Evolutionary conservation across 768 basidiomycete genomes (phyloP).

Genomic region (Royoungia palumana): DNA sequence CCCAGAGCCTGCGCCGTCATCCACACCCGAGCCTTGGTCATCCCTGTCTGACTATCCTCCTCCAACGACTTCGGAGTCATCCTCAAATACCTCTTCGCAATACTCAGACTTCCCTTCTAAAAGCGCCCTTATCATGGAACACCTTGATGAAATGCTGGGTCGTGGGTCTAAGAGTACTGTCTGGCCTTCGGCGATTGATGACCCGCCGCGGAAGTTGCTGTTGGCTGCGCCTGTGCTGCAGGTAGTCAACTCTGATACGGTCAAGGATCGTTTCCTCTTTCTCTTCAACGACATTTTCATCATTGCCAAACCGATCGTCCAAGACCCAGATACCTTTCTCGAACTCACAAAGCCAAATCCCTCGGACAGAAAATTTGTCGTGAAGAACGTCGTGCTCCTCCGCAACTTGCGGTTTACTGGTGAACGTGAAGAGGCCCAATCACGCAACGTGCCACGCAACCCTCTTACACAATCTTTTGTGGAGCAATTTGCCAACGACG

Average conservation of each 20-base stretch:
- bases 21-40: conserved; percentile 77
- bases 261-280: conserved; percentile 95
- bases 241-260: conserved; percentile 89
- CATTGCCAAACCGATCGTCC: conserved; percentile 84
- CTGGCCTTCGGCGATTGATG: conserved; percentile 68
- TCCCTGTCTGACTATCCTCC: conserved; percentile 69
- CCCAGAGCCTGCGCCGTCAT: conserved; percentile 56
- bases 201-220: conserved; percentile 83
- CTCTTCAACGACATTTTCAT: conserved; percentile 95
- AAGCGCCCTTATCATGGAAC: conserved; percentile 58
- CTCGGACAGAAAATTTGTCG: conserved; percentile 73
- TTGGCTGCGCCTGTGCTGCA: conserved; percentile 86
- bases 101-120: conserved; percentile 50
- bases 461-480: conserved; percentile 71
- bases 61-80: conserved; percentile 69
- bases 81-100: conserved; percentile 69
- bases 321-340: conserved; percentile 60
- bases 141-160: conserved; percentile 67
- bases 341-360: conserved; percentile 55
- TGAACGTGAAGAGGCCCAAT: conserved; percentile 62
- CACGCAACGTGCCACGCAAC: conserved; percentile 50
- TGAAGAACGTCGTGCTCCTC: conserved; percentile 87
- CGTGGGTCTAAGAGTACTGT: conserved; percentile 56
- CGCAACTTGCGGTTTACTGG: conserved; percentile 62
- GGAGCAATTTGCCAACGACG: conserved; percentile 73